A percentile compares a stretch with the other conserved stretches of the same genome.
These are phyloP conservation scores for Epithemia pelagica DNA, from an alignment of 108 stramenopile genomes.

Conservation along the genomic window DNA sequence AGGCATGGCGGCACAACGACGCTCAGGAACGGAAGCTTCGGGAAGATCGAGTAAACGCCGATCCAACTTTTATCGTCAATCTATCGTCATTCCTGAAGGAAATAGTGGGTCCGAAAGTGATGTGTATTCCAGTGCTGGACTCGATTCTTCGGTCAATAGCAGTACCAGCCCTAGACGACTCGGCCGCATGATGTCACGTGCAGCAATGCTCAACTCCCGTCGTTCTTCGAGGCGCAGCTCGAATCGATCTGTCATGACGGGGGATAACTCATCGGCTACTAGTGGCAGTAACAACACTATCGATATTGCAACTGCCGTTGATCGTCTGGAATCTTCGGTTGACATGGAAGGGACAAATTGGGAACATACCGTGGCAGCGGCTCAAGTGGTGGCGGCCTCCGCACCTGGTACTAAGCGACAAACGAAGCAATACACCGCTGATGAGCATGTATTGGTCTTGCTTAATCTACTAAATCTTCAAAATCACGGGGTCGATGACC, in stretches of 20 bases:
- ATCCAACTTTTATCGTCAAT: background rate
- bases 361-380: slow-evolving; percentile 43
- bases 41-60: background rate
- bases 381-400: slow-evolving; percentile 28
- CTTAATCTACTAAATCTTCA: slow-evolving; percentile 43
- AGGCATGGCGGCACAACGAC: background rate
- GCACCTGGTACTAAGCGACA: slow-evolving; percentile 5
- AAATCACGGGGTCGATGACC: slow-evolving; percentile 22
- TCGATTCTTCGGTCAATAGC: background rate
- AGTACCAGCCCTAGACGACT: background rate
- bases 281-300: slow-evolving; percentile 6
- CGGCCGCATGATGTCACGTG: background rate
- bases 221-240: background rate
- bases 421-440: slow-evolving; percentile 24
- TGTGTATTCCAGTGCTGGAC: background rate
- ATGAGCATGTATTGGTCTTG: slow-evolving; percentile 36
- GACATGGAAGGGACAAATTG: slow-evolving; percentile 20
- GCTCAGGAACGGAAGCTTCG: background rate
- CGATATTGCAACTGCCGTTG: slow-evolving; percentile 11
- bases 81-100: background rate
- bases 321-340: slow-evolving; percentile 6
- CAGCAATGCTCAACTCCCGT: background rate
- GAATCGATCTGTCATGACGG: background rate
- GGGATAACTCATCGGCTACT: background rate
- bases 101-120: background rate